phyloP scores from a whole-genome alignment of 1,284 basidiomycete genomes.

The Melampsora americana region DNA sequence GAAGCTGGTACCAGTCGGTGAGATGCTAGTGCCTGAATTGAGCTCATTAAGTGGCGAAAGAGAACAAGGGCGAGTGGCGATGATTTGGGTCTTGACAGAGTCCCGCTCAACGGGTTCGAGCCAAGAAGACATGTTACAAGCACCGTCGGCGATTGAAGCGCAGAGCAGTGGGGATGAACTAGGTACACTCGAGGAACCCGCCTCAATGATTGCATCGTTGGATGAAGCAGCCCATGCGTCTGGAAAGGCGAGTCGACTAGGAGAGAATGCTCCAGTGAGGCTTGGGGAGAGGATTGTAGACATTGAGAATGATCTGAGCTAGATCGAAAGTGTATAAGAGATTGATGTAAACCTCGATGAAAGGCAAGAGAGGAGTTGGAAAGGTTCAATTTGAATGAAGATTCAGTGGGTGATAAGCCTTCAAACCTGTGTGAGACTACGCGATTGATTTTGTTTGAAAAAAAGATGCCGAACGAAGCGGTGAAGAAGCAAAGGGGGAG shows the following conservation, averaged over 20 bases:
- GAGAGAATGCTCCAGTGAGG: not conserved
- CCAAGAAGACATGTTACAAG: constrained; percentile 4
- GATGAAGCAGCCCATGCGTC: constrained; percentile 11
- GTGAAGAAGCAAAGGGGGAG: too few species aligned
- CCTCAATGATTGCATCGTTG: constrained; percentile 3
- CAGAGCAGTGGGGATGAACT: constrained; percentile 8
- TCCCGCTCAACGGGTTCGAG: constrained; percentile 3
- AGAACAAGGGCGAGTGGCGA: constrained; percentile 18
- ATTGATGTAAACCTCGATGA: too few species aligned
- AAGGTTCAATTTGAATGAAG: too few species aligned
- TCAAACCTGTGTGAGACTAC: too few species aligned
- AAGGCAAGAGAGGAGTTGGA: too few species aligned
- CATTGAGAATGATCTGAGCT: not conserved
- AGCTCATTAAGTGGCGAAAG: constrained; percentile 34
- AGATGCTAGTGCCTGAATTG: constrained; percentile 12
- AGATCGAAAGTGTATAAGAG: too few species aligned
- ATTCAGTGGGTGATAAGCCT: too few species aligned
- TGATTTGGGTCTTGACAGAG: constrained; percentile 7
- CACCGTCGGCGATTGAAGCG: not conserved
- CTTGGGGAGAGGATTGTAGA: not conserved
- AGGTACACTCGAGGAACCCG: not conserved
- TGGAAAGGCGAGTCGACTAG: constrained; percentile 1
- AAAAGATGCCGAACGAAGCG: too few species aligned
- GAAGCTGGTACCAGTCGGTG: constrained; percentile 36
- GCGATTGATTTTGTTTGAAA: too few species aligned